Conservation (phyloP, 2,329 filamentous ascomycete species). For the Scytalidium sp. region DNA sequence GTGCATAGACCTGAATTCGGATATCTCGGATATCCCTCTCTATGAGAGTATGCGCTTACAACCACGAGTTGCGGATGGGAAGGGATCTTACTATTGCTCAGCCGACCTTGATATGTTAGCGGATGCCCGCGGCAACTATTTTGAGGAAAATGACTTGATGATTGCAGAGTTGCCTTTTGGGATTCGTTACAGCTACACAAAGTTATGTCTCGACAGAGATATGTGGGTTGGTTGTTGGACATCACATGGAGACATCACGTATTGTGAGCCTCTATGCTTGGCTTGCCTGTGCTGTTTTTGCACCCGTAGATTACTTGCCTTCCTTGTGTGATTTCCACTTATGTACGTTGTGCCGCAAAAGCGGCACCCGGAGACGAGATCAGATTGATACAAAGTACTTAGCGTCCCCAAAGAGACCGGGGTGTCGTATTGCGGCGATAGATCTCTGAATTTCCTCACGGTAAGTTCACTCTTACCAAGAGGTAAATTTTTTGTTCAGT, state of each 20-base stretch:
- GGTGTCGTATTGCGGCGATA: neutral
- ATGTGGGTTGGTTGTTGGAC: neutral
- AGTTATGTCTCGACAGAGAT: neutral
- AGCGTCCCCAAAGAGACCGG: neutral
- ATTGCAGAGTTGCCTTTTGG: neutral
- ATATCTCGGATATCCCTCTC: no score
- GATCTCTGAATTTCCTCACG: constrained; percentile 1
- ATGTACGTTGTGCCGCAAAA: neutral
- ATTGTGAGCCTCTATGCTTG: neutral
- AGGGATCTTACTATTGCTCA: no score
- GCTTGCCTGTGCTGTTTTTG: neutral
- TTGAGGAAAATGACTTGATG: neutral
- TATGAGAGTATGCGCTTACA: no score
- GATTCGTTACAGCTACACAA: neutral
- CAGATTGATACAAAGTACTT: neutral
- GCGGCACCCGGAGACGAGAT: neutral
- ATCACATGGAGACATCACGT: neutral
- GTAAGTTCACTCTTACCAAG: constrained; percentile 10
- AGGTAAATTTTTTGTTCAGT: constrained; percentile 1
- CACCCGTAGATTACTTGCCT: neutral
- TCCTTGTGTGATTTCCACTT: neutral
- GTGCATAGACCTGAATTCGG: no score
- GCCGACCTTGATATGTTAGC: no score
- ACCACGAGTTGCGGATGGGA: no score
- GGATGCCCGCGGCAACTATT: neutral